A percentile compares a stretch with the other conserved stretches of the same genome.
Evolutionary conservation across 306 rosid genomes (phyloP).

Genomic region (Glycyrrhiza uralensis): DNA sequence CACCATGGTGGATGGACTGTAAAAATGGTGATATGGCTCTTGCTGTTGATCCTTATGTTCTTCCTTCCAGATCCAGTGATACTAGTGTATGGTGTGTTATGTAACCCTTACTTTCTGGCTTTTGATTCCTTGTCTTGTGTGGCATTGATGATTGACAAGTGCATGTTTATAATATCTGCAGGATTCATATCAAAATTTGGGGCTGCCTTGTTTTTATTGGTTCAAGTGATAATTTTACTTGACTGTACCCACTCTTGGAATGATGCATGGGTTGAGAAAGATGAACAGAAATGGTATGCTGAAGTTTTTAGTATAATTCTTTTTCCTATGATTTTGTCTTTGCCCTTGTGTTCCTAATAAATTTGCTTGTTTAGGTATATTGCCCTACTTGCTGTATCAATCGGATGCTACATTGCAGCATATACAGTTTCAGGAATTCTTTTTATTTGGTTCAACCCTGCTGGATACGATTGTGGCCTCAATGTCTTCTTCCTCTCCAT

Average conservation of each 20-base stretch:
- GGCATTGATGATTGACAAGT: not conserved
- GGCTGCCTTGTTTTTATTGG: conserved; percentile 86
- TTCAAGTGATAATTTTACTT: conserved; percentile 83
- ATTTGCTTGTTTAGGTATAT: conserved; percentile 63
- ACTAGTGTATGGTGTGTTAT: conserved; percentile 60
- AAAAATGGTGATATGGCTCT: conserved; percentile 71
- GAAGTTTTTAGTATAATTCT: not conserved
- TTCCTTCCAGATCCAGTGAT: conserved; percentile 69
- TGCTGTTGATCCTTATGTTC: conserved; percentile 78
- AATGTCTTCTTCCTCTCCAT: conserved; percentile 87
- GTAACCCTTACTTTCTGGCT: not conserved
- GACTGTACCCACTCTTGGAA: conserved; percentile 91
- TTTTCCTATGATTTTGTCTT: not conserved
- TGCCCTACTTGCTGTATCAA: conserved; percentile 80
- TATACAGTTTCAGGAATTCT: conserved; percentile 67
- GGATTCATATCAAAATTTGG: conserved; percentile 83
- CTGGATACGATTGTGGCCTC: conserved; percentile 89
- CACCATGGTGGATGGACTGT: conserved; percentile 96
- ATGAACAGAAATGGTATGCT: conserved; percentile 83
- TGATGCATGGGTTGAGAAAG: conserved; percentile 96
- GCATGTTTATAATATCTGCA: conserved; percentile 30
- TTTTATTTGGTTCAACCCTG: conserved; percentile 94
- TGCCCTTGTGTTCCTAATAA: conserved; percentile 21
- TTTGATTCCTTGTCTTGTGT: conserved; percentile 12
- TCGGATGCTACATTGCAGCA: conserved; percentile 81